Evolutionary conservation across 495 filamentous ascomycete species (phyloP), one percentile per base, ranked within the genome.

Genomic region (Pseudevernia furfuracea): DNA sequence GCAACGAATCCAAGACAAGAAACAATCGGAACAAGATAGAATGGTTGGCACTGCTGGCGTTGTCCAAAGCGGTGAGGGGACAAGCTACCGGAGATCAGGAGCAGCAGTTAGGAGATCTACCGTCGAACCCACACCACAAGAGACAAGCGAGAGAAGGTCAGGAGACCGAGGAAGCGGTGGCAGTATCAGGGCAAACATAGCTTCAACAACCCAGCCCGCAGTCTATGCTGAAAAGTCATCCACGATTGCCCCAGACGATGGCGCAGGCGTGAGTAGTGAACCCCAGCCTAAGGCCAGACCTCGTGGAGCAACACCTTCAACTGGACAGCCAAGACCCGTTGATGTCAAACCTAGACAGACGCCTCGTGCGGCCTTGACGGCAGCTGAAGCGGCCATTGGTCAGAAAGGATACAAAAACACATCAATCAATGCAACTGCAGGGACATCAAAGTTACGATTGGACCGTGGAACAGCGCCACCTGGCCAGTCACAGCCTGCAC

Each of bases 21-120:
- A 81, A 67, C 77, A 74, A 63, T 67, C 72, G 71, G 74, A 70
- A 59, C 75, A 73, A 38, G 79, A 84, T 62, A 81, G 78, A 65
- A 81, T 76, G 74, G 73, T 80, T 70, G 71, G 75, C 72, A 74
- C 77, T 78, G 84, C 85, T 84, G 86, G 81, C 78, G 85, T 81
- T 84, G 80, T 75, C 67, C 74, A 66, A 36, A 67, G 64, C 52
- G 67, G 52, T 63, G 67, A 58, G 65, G 61, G 71, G 38, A 66
- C 74, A 21, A 66, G 70, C 39, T 70, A 70, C 43, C 71, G 75
- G 64, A 77, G 75, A 69, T 66, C 73, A 49, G 69, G 69, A 55
- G 69, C 44, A 52, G 48, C 11, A 28, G 25, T 12, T 60, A 69
- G 67, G 59, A 65, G 37, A 30, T 67, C 71, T 23, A 60, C 59